A percentile compares a stretch with the other conserved stretches of the same genome.
These are phyloP conservation scores for Citrus hindsii DNA, from an alignment of 345 rosid species.

Conservation along the genomic window DNA sequence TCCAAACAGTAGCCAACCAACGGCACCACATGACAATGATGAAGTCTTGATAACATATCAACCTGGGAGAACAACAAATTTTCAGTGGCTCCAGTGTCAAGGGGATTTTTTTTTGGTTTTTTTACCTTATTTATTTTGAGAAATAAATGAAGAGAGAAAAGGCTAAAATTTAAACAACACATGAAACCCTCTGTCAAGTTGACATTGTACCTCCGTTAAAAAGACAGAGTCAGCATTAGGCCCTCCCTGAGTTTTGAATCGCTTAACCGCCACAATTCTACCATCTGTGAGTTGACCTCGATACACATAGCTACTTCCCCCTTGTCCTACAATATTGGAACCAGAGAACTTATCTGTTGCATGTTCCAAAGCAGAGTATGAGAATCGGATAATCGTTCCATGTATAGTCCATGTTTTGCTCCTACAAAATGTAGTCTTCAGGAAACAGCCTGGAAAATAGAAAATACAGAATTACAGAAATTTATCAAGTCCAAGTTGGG, in stretches of 20 bases:
- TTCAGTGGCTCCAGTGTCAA: constrained; percentile 1
- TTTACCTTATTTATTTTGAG: constrained; percentile 1
- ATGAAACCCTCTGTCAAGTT: constrained; percentile 3
- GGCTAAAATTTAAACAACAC: not conserved
- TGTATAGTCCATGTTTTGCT: constrained; percentile 47
- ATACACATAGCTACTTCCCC: constrained; percentile 89
- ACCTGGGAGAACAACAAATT: constrained; percentile 47
- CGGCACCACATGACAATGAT: constrained; percentile 95
- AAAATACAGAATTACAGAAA: not conserved
- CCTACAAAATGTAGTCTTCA: constrained; percentile 42
- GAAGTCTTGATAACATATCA: constrained; percentile 76
- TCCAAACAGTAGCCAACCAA: constrained; percentile 87
- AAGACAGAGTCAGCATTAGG: constrained; percentile 57
- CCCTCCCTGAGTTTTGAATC: constrained; percentile 61
- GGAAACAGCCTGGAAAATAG: constrained; percentile 61
- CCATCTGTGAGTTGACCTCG: constrained; percentile 83
- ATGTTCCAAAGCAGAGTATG: constrained; percentile 64
- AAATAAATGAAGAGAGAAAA: not conserved
- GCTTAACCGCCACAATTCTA: constrained; percentile 79
- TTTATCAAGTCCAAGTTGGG: constrained; percentile 8
- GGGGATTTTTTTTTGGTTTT: not conserved
- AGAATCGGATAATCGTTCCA: constrained; percentile 59
- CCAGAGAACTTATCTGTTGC: constrained; percentile 76
- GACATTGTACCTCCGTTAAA: constrained; percentile 62
- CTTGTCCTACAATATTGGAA: constrained; percentile 72